These are phyloP conservation scores for Sarocladium kiliense DNA, from an alignment of 2,329 filamentous ascomycete genomes.

Conservation along the genomic window DNA sequence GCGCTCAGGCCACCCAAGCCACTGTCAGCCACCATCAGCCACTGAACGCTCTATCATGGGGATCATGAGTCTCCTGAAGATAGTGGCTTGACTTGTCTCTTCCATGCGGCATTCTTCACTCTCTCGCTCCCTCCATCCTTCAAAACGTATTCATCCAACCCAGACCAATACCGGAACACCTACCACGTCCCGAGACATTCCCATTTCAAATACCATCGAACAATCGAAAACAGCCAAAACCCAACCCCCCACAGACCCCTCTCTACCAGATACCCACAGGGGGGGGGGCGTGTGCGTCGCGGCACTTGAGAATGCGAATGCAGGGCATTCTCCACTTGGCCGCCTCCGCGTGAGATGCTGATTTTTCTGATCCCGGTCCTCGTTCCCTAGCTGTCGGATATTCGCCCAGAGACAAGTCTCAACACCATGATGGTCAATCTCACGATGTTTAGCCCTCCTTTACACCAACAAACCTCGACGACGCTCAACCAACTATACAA, in stretches of 20 bases:
- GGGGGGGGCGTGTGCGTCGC: not conserved
- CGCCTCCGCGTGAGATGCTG: conserved; percentile 7
- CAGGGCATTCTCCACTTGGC: not conserved
- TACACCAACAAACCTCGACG: not conserved
- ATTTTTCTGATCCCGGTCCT: conserved; percentile 1
- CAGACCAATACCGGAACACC: too few relatives aligned
- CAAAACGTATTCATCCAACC: too few relatives aligned
- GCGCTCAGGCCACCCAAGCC: not conserved
- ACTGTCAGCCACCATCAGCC: not conserved
- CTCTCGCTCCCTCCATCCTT: too few relatives aligned
- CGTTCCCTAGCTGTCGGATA: too few relatives aligned
- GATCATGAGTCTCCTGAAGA: too few relatives aligned
- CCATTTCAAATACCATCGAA: not conserved
- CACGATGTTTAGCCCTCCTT: not conserved
- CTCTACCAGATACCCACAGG: not conserved
- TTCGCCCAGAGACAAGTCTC: not conserved
- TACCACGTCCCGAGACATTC: not conserved
- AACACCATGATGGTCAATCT: conserved; percentile 2
- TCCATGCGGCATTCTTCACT: too few relatives aligned
- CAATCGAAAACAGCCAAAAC: not conserved
- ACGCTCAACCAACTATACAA: not conserved
- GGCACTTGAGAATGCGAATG: not conserved
- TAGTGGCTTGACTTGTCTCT: not conserved
- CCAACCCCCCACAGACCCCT: not conserved
- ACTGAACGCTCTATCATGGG: not conserved